Evolutionary conservation across 306 rosid genomes (phyloP).

Genomic region (Medicago arabica): DNA sequence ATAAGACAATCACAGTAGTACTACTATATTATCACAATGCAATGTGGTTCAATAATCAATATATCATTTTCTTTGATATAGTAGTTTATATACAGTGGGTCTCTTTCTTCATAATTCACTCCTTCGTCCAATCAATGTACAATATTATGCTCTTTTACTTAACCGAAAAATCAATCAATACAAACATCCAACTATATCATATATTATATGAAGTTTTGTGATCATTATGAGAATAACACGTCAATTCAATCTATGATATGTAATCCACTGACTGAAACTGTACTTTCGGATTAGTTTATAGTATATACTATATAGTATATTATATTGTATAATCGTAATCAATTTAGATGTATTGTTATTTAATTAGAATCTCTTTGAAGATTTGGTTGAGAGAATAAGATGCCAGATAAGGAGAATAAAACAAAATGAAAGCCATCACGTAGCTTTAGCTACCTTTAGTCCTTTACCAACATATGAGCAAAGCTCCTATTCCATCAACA

Average conservation of each 20-base stretch:
- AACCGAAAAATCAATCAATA: slow-evolving; percentile 3
- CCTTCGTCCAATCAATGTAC: slow-evolving; percentile 16
- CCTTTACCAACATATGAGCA: too few species aligned
- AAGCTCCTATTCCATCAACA: too few species aligned
- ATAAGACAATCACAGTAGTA: slow-evolving; percentile 22
- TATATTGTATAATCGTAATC: neutral
- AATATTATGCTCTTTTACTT: slow-evolving; percentile 8
- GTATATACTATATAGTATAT: neutral
- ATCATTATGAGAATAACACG: neutral
- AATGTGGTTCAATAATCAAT: slow-evolving; percentile 8
- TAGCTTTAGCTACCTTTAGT: too few species aligned
- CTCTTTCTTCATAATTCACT: slow-evolving; percentile 38
- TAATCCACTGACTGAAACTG: slow-evolving; percentile 2
- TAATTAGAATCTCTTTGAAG: slow-evolving; percentile 10
- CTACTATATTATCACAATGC: slow-evolving; percentile 16
- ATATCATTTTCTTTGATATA: neutral
- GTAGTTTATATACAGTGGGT: slow-evolving; percentile 26
- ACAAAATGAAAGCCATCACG: neutral
- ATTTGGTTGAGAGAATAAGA: slow-evolving; percentile 29
- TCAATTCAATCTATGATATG: neutral
- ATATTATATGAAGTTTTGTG: neutral
- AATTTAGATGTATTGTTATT: slow-evolving; percentile 7
- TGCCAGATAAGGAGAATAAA: neutral
- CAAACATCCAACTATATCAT: neutral
- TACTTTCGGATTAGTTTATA: neutral